These are phyloP conservation scores for Chalaropsis thielavioides DNA, from an alignment of 2,329 filamentous ascomycete species.

Conservation along the genomic window DNA sequence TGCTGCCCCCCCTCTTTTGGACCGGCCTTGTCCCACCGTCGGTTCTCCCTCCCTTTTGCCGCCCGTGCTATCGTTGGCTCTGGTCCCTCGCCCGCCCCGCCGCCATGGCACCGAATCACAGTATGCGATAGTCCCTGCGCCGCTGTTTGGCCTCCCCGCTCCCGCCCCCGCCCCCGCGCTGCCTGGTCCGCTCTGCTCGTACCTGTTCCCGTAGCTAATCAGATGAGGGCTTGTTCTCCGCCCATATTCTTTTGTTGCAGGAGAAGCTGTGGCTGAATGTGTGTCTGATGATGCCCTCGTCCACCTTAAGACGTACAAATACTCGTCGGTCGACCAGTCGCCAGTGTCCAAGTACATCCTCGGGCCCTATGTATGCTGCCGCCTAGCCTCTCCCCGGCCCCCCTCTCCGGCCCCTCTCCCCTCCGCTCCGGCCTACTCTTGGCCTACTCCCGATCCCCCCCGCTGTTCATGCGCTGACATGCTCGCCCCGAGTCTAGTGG, in stretches of 20 bases:
- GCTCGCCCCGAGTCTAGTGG: slow-evolving; percentile 48
- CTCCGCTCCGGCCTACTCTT: neutral
- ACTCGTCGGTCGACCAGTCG: slow-evolving; percentile 93
- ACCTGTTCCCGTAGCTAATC: neutral
- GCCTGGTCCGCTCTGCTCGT: neutral
- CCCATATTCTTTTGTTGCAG: slow-evolving; percentile 20
- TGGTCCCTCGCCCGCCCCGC: neutral
- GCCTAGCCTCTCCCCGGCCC: neutral
- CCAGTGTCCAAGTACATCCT: slow-evolving; percentile 87
- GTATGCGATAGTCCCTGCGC: slow-evolving; percentile 8
- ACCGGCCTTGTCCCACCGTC: neutral
- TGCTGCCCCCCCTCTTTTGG: neutral
- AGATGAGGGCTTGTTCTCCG: slow-evolving; percentile 1
- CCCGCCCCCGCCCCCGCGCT: neutral
- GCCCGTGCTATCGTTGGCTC: neutral
- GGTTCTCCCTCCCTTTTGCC: neutral
- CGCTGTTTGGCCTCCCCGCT: neutral
- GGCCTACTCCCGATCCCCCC: neutral
- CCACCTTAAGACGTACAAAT: slow-evolving; percentile 92
- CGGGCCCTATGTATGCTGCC: slow-evolving; percentile 72
- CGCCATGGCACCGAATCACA: slow-evolving; percentile 17
- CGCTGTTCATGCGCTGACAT: neutral
- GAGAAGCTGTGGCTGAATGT: slow-evolving; percentile 49
- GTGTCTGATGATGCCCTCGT: slow-evolving; percentile 81
- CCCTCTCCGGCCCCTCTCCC: slow-evolving; percentile 10